Percentiles rank a stretch among this genome's conserved stretches.
These are phyloP conservation scores for Fusarium nygamai DNA, from an alignment of 2,329 filamentous ascomycete genomes.

Conservation along the genomic window DNA sequence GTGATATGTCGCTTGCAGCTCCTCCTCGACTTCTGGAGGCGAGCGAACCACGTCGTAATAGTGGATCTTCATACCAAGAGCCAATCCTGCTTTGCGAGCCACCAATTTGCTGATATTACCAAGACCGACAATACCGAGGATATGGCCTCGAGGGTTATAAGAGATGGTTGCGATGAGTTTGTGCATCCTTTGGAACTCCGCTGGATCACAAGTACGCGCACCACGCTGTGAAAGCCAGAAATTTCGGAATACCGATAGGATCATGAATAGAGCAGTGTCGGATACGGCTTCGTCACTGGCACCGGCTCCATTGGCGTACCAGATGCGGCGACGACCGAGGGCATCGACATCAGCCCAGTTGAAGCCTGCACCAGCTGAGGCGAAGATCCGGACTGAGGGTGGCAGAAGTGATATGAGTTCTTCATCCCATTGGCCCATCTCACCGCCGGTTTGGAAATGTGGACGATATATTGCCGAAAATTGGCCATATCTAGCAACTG, in stretches of 20 bases:
- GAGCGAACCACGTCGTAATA: slow-evolving; percentile 59
- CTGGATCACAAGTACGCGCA: slow-evolving; percentile 30
- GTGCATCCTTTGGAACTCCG: slow-evolving; percentile 26
- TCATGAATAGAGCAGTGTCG: slow-evolving; percentile 54
- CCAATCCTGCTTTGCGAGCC: slow-evolving; percentile 55
- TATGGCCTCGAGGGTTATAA: slow-evolving; percentile 58
- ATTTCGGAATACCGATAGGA: slow-evolving; percentile 60
- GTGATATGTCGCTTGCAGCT: slow-evolving; percentile 46
- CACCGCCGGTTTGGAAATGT: slow-evolving; percentile 69
- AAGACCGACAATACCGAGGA: slow-evolving; percentile 63
- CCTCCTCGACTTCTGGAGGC: slow-evolving; percentile 42
- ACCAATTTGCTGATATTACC: slow-evolving; percentile 57
- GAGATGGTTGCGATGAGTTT: slow-evolving; percentile 49
- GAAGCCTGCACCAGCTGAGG: slow-evolving; percentile 69
- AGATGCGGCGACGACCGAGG: slow-evolving; percentile 52
- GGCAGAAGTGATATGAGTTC: slow-evolving; percentile 66
- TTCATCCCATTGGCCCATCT: slow-evolving; percentile 70
- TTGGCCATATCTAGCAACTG: slow-evolving; percentile 35
- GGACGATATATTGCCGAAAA: slow-evolving; percentile 61
- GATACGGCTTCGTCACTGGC: slow-evolving; percentile 56
- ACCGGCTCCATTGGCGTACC: slow-evolving; percentile 55
- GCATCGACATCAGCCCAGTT: slow-evolving; percentile 69
- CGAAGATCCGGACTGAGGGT: slow-evolving; percentile 63
- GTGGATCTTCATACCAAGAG: slow-evolving; percentile 63
- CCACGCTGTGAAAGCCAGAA: slow-evolving; percentile 54